phyloP scores from a whole-genome alignment of 208 protist genomes.

The Phytomonas sp. region DNA sequence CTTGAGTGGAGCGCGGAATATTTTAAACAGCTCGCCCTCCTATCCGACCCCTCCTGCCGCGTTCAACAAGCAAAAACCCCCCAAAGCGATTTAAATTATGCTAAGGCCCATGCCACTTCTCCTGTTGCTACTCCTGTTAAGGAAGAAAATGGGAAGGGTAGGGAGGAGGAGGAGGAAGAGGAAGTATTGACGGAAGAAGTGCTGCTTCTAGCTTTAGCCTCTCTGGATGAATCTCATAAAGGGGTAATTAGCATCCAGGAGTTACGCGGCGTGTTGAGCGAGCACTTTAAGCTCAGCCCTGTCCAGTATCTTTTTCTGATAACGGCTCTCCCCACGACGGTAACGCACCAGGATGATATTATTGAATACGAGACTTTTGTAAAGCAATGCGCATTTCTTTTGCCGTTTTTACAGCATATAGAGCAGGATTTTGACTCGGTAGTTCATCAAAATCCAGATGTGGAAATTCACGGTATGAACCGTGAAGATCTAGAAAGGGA shows the following conservation, averaged over 20 bases:
- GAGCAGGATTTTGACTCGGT: conserved; percentile 42
- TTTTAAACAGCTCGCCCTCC: conserved; percentile 82
- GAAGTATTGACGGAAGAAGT: too few species aligned
- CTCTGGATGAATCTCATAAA: conserved; percentile 28
- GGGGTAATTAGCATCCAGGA: conserved; percentile 41
- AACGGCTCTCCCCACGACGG: conserved; percentile 27
- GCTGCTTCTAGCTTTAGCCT: background rate
- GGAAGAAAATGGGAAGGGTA: conserved; percentile 30
- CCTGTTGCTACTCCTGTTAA: conserved; percentile 19
- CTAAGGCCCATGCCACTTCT: too few species aligned
- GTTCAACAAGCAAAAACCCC: conserved; percentile 16
- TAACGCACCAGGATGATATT: conserved; percentile 30
- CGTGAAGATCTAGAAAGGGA: conserved; percentile 66
- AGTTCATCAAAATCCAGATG: conserved; percentile 14
- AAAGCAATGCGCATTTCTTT: conserved; percentile 31
- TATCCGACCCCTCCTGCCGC: conserved; percentile 51
- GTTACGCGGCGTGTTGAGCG: conserved; percentile 40
- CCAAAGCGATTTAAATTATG: too few species aligned
- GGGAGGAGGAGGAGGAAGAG: conserved; percentile 25
- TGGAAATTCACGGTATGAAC: conserved; percentile 79
- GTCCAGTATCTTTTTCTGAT: conserved; percentile 79
- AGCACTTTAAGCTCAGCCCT: conserved; percentile 46
- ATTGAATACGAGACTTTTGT: conserved; percentile 69
- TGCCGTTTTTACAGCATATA: conserved; percentile 73
- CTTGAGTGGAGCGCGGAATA: conserved; percentile 88